These are phyloP conservation scores for Cladosporium velox DNA, from an alignment of 2,329 filamentous ascomycete genomes.

Conservation along the genomic window DNA sequence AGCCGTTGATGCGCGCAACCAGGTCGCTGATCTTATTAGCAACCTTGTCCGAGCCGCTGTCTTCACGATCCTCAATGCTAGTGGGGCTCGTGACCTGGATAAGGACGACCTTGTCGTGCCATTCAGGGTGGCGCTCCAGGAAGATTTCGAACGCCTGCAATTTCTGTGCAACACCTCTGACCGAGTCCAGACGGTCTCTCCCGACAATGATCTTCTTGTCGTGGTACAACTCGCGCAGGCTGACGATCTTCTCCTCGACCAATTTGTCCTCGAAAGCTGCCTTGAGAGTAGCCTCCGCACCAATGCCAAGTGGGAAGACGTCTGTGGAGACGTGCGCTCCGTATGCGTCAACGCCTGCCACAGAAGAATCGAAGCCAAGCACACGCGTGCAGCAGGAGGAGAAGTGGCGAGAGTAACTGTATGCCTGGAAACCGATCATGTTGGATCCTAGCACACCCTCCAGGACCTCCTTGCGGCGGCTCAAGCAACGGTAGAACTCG, in stretches of 20 bases:
- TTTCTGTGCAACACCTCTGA: constrained; percentile 93
- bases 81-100: constrained; percentile 83
- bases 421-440: constrained; percentile 92
- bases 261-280: constrained; percentile 69
- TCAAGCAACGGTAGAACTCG: constrained; percentile 88
- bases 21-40: constrained; percentile 87
- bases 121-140: constrained; percentile 85
- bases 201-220: constrained; percentile 95
- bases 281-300: constrained; percentile 75
- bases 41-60: constrained; percentile 72
- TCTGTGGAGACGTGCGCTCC: constrained; percentile 87
- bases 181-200: constrained; percentile 88
- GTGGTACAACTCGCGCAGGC: constrained; percentile 74
- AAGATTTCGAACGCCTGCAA: constrained; percentile 92
- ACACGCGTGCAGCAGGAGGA: constrained; percentile 90
- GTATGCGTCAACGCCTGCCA: constrained; percentile 82
- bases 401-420: constrained; percentile 93
- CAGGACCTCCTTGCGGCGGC: constrained; percentile 83
- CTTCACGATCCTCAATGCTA: constrained; percentile 71
- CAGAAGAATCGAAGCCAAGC: constrained; percentile 84
- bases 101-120: constrained; percentile 86
- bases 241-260: constrained; percentile 70
- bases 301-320: constrained; percentile 92
- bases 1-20: constrained; percentile 87
- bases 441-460: constrained; percentile 89